These are phyloP conservation scores for Claviceps monticola DNA, from an alignment of 2,329 filamentous ascomycete species.

Conservation along the genomic window DNA sequence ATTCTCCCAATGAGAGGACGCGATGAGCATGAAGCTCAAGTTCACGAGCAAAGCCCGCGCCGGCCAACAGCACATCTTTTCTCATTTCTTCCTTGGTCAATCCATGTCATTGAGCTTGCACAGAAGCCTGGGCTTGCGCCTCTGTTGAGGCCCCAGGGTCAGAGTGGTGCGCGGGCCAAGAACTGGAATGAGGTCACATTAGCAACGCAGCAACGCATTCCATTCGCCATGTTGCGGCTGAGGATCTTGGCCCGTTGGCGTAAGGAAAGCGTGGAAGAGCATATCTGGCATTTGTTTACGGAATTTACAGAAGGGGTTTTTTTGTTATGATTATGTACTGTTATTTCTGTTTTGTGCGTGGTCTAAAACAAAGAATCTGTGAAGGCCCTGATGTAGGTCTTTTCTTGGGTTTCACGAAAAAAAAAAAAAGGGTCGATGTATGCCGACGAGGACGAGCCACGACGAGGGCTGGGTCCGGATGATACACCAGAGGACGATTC, in stretches of 20 bases:
- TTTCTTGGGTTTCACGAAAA: background rate
- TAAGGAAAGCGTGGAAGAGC: too few relatives aligned
- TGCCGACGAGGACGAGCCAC: too few relatives aligned
- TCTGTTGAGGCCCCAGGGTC: background rate
- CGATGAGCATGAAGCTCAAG: too few relatives aligned
- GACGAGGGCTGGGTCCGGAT: too few relatives aligned
- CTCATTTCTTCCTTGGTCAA: background rate
- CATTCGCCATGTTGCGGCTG: conserved; percentile 14
- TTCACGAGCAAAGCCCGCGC: too few relatives aligned
- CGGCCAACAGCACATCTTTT: too few relatives aligned
- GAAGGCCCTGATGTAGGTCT: background rate
- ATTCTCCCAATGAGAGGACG: too few relatives aligned
- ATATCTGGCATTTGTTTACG: background rate
- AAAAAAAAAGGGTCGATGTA: background rate
- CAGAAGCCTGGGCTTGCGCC: background rate
- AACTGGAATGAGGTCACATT: conserved; percentile 22
- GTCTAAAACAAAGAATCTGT: background rate
- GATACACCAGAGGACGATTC: too few relatives aligned
- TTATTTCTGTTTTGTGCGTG: background rate
- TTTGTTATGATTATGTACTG: background rate
- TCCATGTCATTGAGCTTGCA: background rate
- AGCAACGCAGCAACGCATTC: conserved; percentile 31
- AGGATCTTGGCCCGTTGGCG: too few relatives aligned
- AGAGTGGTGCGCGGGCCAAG: conserved; percentile 7
- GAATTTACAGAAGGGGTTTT: background rate